A percentile compares a stretch with the other conserved stretches of the same genome.
phyloP scores from a whole-genome alignment of 495 filamentous ascomycete species.

The Trichocladium uniseriatum region DNA sequence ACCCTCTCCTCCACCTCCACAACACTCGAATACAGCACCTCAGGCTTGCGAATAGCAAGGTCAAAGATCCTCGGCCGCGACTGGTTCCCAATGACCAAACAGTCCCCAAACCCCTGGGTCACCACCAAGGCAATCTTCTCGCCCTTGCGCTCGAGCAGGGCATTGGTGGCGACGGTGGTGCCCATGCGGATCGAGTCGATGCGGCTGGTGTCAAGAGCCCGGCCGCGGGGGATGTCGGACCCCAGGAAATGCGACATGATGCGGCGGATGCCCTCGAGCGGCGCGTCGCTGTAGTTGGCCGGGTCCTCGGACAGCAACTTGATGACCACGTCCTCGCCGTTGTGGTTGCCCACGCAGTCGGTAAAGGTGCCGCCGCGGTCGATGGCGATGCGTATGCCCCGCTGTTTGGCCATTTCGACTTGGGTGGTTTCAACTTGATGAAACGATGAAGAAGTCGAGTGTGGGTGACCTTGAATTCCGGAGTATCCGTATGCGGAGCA shows the following conservation, averaged over 20 bases:
- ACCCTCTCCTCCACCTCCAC: constrained; percentile 76
- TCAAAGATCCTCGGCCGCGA: constrained; percentile 78
- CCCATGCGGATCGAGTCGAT: constrained; percentile 87
- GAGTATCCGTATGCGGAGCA: no score
- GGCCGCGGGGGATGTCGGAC: constrained; percentile 66
- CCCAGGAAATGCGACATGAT: constrained; percentile 74
- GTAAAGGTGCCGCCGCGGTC: constrained; percentile 65
- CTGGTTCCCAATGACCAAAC: constrained; percentile 81
- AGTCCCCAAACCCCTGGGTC: constrained; percentile 89
- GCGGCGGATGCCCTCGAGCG: constrained; percentile 83
- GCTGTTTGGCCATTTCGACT: background rate
- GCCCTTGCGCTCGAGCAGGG: constrained; percentile 84
- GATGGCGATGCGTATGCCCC: constrained; percentile 49
- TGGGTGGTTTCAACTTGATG: background rate
- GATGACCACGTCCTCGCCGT: constrained; percentile 69
- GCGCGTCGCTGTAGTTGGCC: constrained; percentile 79
- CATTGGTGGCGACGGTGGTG: constrained; percentile 83
- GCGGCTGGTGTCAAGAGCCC: constrained; percentile 70
- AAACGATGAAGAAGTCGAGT: no score
- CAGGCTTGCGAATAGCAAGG: constrained; percentile 67
- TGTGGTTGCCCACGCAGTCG: constrained; percentile 62
- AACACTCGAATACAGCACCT: constrained; percentile 66
- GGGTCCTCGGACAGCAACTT: constrained; percentile 90
- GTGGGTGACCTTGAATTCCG: no score
- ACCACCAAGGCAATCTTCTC: constrained; percentile 86